phyloP scores from a whole-genome alignment of 345 rosid genomes.

The Nephelium lappaceum region DNA sequence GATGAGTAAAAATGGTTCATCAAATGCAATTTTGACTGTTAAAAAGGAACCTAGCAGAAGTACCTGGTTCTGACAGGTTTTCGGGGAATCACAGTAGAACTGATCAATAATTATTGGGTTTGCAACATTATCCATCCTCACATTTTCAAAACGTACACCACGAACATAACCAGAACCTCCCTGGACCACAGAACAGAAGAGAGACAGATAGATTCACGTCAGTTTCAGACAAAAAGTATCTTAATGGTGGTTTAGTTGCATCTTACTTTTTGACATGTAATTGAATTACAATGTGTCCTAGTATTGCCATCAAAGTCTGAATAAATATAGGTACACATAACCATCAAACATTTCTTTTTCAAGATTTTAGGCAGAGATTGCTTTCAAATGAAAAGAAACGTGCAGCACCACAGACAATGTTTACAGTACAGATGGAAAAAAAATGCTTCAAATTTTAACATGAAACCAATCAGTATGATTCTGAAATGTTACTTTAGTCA shows the following conservation, averaged over 20 bases:
- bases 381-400: neutral
- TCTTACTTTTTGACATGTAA: neutral
- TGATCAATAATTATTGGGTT: conserved; percentile 95
- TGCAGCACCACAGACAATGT: neutral
- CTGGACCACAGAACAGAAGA: conserved; percentile 35
- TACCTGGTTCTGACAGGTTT: conserved; percentile 83
- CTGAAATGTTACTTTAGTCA: neutral
- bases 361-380: neutral
- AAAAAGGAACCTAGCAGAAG: conserved; percentile 6
- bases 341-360: neutral
- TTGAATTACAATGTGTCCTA: neutral
- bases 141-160: conserved; percentile 78
- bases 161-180: conserved; percentile 95
- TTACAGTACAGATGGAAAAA: neutral
- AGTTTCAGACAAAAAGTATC: conserved; percentile 6
- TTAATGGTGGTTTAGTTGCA: neutral
- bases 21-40: neutral
- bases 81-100: conserved; percentile 95
- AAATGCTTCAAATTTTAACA: neutral
- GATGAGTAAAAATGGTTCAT: neutral
- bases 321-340: neutral
- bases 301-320: neutral
- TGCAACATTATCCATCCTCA: conserved; percentile 74
- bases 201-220: conserved; percentile 1
- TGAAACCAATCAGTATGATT: neutral